Conservation (phyloP, 2,329 filamentous ascomycete genomes). For the Ceratocystis eucalypticola region DNA sequence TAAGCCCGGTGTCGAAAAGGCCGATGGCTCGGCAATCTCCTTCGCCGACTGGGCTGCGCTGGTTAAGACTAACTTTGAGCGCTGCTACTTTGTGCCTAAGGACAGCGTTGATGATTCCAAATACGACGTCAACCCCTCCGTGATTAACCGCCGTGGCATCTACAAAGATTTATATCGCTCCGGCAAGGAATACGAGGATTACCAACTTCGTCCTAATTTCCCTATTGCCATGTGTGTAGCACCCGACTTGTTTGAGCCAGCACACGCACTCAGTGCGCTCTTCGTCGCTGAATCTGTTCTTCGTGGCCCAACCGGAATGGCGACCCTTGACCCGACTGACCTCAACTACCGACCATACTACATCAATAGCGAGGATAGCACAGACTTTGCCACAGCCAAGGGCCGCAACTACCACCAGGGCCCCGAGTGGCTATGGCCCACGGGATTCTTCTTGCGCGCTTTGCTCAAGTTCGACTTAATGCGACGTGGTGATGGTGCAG, state of each 20-base stretch:
- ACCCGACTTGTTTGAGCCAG: constrained; percentile 67
- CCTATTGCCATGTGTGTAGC: constrained; percentile 91
- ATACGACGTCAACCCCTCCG: constrained; percentile 64
- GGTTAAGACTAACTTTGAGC: constrained; percentile 78
- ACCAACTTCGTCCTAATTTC: constrained; percentile 90
- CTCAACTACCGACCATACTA: constrained; percentile 92
- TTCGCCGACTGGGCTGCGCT: constrained; percentile 67
- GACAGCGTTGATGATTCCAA: constrained; percentile 54
- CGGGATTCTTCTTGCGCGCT: constrained; percentile 86
- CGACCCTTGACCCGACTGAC: constrained; percentile 83
- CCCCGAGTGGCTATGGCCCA: constrained; percentile 96
- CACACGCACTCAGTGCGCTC: constrained; percentile 67
- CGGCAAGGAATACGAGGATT: constrained; percentile 93
- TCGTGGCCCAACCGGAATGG: constrained; percentile 83
- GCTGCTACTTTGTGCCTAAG: constrained; percentile 74
- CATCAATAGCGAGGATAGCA: constrained; percentile 84
- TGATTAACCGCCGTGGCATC: constrained; percentile 85
- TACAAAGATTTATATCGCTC: constrained; percentile 96
- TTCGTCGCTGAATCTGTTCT: constrained; percentile 66
- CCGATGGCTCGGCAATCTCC: constrained; percentile 47
- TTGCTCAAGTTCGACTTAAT: constrained; percentile 79
- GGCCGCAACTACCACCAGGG: constrained; percentile 97
- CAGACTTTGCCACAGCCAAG: constrained; percentile 82
- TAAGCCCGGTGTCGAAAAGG: constrained; percentile 56
- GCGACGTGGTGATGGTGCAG: constrained; percentile 38